Evolutionary conservation across 169 alveolate genomes (phyloP), one percentile per base, ranked within the genome.

Genomic region (Cytauxzoon felis): DNA sequence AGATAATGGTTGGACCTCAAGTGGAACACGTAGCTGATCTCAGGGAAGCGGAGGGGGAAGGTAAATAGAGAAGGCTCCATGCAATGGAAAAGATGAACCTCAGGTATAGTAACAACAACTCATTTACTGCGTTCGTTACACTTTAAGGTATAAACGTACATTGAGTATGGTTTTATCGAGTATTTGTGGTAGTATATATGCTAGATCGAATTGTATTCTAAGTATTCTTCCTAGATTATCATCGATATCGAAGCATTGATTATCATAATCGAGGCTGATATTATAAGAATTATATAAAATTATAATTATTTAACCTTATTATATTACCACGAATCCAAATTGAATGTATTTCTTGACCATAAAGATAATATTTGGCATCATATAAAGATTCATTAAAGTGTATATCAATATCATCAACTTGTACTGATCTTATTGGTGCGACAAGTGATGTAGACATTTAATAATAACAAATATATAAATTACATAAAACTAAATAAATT

Each of bases 321-420:
- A 75, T 64, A 9, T 43, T 56, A 32, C 85, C 85, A 19, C 42
- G 29, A 27, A 75, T 19, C 80, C 85, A 75, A 29, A 75, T 59
- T 8, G 85, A 62, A 50, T 64, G 52, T 6, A 75, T 65, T 5
- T 27, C 65, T 16, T 64, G 65, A 18, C 69, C 62, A 48, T 75
- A 62, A 18, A 75, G n/a, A 49, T 30, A 43, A 24, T 75, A 75
- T n/a, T 78, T 52, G 23, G 68, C 85, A 38, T 75, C 71, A 33
- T 36, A 51, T 19, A 75, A 53, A 45, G 85, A 75, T 42, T 53
- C 80, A 23, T 21, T 34, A 19, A 75, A 75, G 21, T 38, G 60
- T 16, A 75, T 75, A 19, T 75, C 73, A 4, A 75, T 64, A 24
- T 52, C 65, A 30, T 75, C 72, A 70, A 64, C 79, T 16, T 75